Base-by-base conservation (phyloP, 2,329 filamentous ascomycete species). In the Talaromyces amestolkiae region DNA sequence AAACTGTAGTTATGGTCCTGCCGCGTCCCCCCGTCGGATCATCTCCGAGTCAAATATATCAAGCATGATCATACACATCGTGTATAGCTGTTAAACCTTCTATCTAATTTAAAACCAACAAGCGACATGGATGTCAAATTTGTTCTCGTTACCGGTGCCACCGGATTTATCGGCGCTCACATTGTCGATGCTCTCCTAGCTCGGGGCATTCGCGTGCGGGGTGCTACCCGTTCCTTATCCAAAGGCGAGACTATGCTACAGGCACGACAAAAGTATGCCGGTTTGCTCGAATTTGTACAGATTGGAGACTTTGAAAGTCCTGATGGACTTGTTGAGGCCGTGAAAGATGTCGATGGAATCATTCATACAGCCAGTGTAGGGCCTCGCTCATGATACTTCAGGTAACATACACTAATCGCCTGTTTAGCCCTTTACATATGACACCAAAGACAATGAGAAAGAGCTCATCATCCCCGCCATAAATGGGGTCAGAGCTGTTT, bases 161-260 rank as follows among this genome's bases (percentile, higher is more conserved):
- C 72, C 13, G 73, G 73, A 39, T 72, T 72, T 65, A 70, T 74
- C 19, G 73, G 72, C n/a, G 72, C 71, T 22, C 69, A 73, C 22
- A 70, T 70, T 2, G 67, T 72, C 10, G 66, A 69, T 19, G 60
- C 60, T n/a, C 62, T 70, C 13, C 66, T 70, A 19, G 49, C 65
- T 27, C 53, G 63, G 19, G 68, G 69, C 8, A 62, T 68, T 19
- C 61, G 56, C 39, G 66, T 69, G 43, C 64, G 69, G 24, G 65
- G 51, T 43, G 65, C 68, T 11, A 62, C 63, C 4, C 62, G 68
- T 31, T 68, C 63, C 35, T 45, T 64, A 15, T 13, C 49, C n/a
- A 68, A 70, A 31, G 66, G 47, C 35, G 49, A 64, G 49, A 47
- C 43, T 6, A 58, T 70, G 67, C 45, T 60, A 31, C 51, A 69